Base-by-base conservation (phyloP, 345 rosid species). In the Cardamine resedifolia region DNA sequence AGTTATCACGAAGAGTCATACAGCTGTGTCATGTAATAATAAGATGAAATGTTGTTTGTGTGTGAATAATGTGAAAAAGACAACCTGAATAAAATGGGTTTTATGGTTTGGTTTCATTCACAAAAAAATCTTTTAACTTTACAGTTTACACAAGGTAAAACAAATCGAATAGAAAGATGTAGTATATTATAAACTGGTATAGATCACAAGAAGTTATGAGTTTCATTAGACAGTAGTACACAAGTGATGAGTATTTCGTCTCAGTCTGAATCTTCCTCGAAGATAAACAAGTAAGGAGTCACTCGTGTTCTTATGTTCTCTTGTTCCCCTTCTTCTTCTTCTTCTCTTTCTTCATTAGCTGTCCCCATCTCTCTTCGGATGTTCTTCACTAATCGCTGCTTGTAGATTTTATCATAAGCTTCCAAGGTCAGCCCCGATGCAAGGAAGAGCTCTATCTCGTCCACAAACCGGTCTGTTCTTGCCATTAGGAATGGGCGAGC, bases 331-430 rank as follows among this genome's bases (percentile, higher is more conserved):
- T 28, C 48, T 2, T 27, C 58, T 47, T 16, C 68, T 28, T 28
- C 66, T 49, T 23, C 79, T 58, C 61, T 39, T 47, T 30, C 66
- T 71, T 63, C 79, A 18, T 19, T 51, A 30, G 66, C 58, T 41
- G 57, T 69, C 10, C 18, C 34, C 14, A 66, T 75, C 28, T 30
- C 80, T 64, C 72, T 68, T 20, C 75, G 73, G 31, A 61, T 23
- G 68, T 79, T 83, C 87, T 76, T 64, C 28, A 82, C 84, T 43
- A 89, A 57, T 7, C 74, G 73, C 62, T 73, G 85, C 72, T 57
- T 70, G 60, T 85, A 91, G 27, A 88, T 83, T 20, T 78, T 83
- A 78, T 90, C 99, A 20, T 85, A 95, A 16, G 96, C 96, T 59
- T 86, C 90, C 2, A 78, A 55, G 77, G 79, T 91, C 66, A 90